A percentile compares a stretch with the other conserved stretches of the same genome.
These are phyloP conservation scores for Microsporum audouinii DNA, from an alignment of 2,329 filamentous ascomycete species.

Conservation along the genomic window DNA sequence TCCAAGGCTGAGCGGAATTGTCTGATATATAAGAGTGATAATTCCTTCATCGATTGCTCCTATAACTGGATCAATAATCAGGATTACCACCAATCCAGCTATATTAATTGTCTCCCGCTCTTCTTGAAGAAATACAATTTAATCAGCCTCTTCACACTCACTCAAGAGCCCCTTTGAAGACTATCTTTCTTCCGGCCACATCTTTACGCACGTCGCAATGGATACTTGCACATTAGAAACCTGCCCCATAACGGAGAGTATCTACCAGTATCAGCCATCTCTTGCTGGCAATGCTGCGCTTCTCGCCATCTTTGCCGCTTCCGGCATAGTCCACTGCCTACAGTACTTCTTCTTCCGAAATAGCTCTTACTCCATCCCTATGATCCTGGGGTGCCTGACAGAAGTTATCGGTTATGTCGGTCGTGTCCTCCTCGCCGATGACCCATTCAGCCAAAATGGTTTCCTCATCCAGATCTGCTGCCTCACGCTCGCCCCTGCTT, in stretches of 20 bases:
- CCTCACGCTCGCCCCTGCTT: constrained; percentile 46
- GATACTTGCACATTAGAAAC: constrained; percentile 26
- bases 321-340: constrained; percentile 27
- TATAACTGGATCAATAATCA: background rate
- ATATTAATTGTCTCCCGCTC: background rate
- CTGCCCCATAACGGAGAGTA: constrained; percentile 31
- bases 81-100: background rate
- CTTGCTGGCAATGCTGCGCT: constrained; percentile 33
- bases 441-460: constrained; percentile 47
- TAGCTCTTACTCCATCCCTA: constrained; percentile 36
- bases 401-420: constrained; percentile 55
- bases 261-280: constrained; percentile 36
- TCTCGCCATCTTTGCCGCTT: constrained; percentile 34
- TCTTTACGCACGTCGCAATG: background rate
- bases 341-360: constrained; percentile 31
- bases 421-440: constrained; percentile 45
- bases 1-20: background rate
- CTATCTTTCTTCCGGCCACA: background rate
- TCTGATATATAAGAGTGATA: background rate
- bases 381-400: constrained; percentile 45
- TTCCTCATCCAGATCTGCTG: constrained; percentile 59
- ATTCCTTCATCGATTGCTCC: background rate
- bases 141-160: background rate
- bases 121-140: background rate
- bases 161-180: background rate